Evolutionary conservation across 2,329 filamentous ascomycete genomes (phyloP).

Genomic region (Verruconis gallopava): DNA sequence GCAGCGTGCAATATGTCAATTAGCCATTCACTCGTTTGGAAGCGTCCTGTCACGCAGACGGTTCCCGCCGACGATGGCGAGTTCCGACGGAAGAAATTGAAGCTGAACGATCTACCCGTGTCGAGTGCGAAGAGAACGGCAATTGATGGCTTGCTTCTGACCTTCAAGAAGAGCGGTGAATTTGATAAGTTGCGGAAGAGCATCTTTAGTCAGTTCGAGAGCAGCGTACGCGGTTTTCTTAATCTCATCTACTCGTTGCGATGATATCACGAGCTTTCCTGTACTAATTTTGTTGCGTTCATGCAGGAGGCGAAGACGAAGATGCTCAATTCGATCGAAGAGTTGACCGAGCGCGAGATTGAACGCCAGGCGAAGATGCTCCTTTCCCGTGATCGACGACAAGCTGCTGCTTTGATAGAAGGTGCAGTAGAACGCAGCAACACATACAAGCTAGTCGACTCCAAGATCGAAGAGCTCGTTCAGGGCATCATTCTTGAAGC

Average conservation of each 20-base stretch:
- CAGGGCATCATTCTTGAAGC: conserved; percentile 51
- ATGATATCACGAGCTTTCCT: conserved; percentile 6
- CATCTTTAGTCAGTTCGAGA: conserved; percentile 61
- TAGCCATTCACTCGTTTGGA: conserved; percentile 6
- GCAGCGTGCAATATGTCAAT: not conserved
- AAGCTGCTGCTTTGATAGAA: conserved; percentile 63
- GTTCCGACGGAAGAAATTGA: conserved; percentile 43
- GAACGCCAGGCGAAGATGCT: conserved; percentile 57
- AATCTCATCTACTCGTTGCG: too few species aligned
- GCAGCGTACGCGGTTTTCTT: conserved; percentile 39
- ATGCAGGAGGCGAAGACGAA: conserved; percentile 54
- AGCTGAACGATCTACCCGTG: conserved; percentile 62
- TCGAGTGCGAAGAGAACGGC: conserved; percentile 58
- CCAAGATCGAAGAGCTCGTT: conserved; percentile 54
- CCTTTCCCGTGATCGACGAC: conserved; percentile 58
- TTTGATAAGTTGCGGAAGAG: conserved; percentile 69
- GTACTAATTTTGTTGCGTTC: conserved; percentile 3
- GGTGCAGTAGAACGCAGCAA: conserved; percentile 65
- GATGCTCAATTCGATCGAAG: conserved; percentile 52
- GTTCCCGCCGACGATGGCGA: conserved; percentile 6
- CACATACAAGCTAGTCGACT: conserved; percentile 59
- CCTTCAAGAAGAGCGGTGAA: conserved; percentile 75
- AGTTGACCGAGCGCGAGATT: conserved; percentile 60
- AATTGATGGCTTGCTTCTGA: conserved; percentile 64
- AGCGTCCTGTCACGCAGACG: conserved; percentile 1